Evolutionary conservation across 2,329 filamentous ascomycete genomes (phyloP), one percentile per base, ranked within the genome.

Genomic region (Neofusicoccum kwambonambiense): DNA sequence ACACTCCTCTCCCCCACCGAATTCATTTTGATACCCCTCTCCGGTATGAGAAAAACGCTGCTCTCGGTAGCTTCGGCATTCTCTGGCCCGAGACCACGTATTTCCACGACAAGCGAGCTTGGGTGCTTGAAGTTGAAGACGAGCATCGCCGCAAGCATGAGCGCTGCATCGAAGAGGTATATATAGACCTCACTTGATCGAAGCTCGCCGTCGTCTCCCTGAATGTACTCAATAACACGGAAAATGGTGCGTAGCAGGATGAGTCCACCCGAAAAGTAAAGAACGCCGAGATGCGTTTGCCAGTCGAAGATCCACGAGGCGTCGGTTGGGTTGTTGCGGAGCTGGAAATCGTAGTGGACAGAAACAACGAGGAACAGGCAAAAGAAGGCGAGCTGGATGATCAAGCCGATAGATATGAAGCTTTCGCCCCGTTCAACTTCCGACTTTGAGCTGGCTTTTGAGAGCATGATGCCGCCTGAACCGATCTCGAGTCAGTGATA

Each of bases 331-430:
- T 56, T 56, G 22, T 45, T 50, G 12, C 50, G 31, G 50, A 75
- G 61, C 12, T 72, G 66, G 0, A 67, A 27, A 51, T 76, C 66
- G 67, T 74, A 77, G 62, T 74, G 44, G 4, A 69, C 69, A 13
- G 69, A 64, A 54, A 74, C 19, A 65, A 76, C 69, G 65, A 81
- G 76, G 74, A 86, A 86, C 62, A 83, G 77, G 11, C 77, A 73
- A 70, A 85, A 85, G 69, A 83, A 81, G 62, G 77, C 57, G 65
- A 85, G 75, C 67, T 86, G 83, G 41, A 85, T 71, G 15, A 80
- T 74, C 5, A 86, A 75, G 1, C 83, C 83, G 7, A 70, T 77
- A n/a, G 85, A 71, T 42, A 85, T 77, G 60, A 85, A 74, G 63
- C 76, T 75, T 35, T 80, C 73, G 60, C 79, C 78, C 68, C 66